Percentiles rank a stretch among this genome's conserved stretches.
Conservation (phyloP, 2,329 filamentous ascomycete genomes). For the Botrytis cinerea region DNA sequence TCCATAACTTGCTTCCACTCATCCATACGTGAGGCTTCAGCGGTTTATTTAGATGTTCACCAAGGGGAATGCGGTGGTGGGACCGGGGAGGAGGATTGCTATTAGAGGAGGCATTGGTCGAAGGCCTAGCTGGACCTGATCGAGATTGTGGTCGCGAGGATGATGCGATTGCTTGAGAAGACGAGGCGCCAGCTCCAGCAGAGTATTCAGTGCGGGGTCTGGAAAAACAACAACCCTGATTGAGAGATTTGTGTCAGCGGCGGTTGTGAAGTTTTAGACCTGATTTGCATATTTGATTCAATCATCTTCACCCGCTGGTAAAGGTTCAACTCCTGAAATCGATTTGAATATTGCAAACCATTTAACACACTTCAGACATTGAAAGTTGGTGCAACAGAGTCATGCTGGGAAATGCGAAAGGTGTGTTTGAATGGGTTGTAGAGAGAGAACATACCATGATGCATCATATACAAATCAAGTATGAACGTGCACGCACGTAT, state of each 20-base stretch:
- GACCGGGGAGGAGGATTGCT: constrained; percentile 24
- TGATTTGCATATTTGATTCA: background rate
- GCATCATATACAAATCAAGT: constrained; percentile 14
- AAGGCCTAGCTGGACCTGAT: constrained; percentile 31
- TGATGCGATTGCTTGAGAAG: constrained; percentile 54
- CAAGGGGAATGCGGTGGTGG: constrained; percentile 46
- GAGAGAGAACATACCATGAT: constrained; percentile 24
- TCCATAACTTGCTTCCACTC: constrained; percentile 67
- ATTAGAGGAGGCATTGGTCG: constrained; percentile 32
- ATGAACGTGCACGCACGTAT: constrained; percentile 21
- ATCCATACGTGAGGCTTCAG: constrained; percentile 67
- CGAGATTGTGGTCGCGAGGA: constrained; percentile 32
- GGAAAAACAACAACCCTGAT: constrained; percentile 61
- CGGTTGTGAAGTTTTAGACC: background rate
- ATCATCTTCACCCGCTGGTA: background rate
- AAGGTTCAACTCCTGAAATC: background rate
- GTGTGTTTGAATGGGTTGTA: background rate
- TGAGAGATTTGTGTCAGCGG: constrained; percentile 34
- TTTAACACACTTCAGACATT: background rate
- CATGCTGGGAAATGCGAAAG: background rate
- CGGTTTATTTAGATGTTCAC: constrained; percentile 70
- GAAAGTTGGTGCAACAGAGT: background rate
- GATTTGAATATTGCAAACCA: background rate
- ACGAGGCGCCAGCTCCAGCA: constrained; percentile 44
- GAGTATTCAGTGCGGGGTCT: constrained; percentile 57